Conservation (phyloP, 2,329 filamentous ascomycete species). For the Fusarium abutilonis region DNA sequence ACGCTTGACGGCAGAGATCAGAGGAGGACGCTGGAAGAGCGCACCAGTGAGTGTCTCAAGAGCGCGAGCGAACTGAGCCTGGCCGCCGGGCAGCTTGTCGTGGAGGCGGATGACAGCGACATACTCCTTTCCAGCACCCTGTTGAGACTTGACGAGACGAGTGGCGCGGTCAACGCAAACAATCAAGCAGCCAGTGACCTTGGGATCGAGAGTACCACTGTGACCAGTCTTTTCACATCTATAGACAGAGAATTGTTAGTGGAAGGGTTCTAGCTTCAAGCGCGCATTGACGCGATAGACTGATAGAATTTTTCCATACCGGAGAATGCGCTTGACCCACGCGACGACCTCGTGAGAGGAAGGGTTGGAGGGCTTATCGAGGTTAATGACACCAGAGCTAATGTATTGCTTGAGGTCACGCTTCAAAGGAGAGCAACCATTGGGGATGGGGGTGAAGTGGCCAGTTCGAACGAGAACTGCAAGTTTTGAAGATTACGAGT, state of each 20-base stretch:
- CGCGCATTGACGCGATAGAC: conserved; percentile 26
- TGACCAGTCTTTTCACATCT: conserved; percentile 90
- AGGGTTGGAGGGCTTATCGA: conserved; percentile 86
- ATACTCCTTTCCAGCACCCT: conserved; percentile 99
- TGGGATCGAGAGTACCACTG: conserved; percentile 97
- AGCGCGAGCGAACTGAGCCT: conserved; percentile 90
- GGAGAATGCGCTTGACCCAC: conserved; percentile 97
- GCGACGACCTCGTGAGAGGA: conserved; percentile 99
- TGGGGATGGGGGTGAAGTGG: conserved; percentile 96
- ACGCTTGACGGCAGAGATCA: conserved; percentile 98
- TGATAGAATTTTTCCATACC: conserved; percentile 61
- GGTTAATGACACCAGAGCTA: conserved; percentile 97
- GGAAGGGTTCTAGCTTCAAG: conserved; percentile 4
- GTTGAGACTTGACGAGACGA: conserved; percentile 97
- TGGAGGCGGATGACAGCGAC: conserved; percentile 95
- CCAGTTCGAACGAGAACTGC: conserved; percentile 90
- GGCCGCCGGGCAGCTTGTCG: conserved; percentile 92
- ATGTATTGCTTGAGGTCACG: conserved; percentile 98
- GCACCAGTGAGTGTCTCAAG: conserved; percentile 96
- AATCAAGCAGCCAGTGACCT: conserved; percentile 95
- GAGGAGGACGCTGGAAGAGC: conserved; percentile 87
- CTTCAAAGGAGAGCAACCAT: conserved; percentile 89
- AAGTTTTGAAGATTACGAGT: conserved; percentile 34
- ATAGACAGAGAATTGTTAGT: conserved; percentile 15
- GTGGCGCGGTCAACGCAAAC: conserved; percentile 97